These are phyloP conservation scores for Xerocomus cyaneibrunnescens DNA, from an alignment of 1,284 basidiomycete species.

Conservation along the genomic window DNA sequence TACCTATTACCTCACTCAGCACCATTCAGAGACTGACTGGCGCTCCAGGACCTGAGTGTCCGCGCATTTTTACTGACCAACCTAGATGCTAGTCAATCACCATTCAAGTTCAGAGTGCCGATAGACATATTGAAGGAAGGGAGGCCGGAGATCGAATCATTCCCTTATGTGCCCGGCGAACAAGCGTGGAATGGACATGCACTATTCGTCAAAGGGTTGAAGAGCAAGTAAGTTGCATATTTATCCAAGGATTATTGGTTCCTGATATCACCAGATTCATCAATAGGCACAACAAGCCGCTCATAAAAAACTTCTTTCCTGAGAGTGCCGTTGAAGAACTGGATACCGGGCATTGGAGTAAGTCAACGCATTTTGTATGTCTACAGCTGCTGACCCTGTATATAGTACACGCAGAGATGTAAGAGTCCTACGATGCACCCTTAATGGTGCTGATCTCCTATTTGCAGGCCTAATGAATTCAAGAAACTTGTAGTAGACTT, in stretches of 20 bases:
- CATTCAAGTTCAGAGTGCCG: conserved; percentile 70
- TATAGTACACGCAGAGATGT: conserved; percentile 63
- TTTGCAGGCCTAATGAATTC: conserved; percentile 47
- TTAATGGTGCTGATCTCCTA: neutral
- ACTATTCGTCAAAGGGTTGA: conserved; percentile 77
- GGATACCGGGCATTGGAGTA: conserved; percentile 72
- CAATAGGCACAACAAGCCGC: conserved; percentile 60
- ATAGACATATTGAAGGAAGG: conserved; percentile 61
- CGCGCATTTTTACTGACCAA: conserved; percentile 86
- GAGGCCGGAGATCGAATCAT: conserved; percentile 69
- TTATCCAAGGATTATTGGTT: neutral
- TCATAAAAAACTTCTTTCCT: conserved; percentile 69
- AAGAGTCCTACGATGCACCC: conserved; percentile 11
- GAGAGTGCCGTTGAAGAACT: conserved; percentile 52
- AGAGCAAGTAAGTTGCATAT: conserved; percentile 58
- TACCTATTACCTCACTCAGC: conserved; percentile 24
- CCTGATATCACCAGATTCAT: conserved; percentile 53
- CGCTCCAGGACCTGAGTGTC: conserved; percentile 58
- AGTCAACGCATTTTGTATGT: conserved; percentile 5
- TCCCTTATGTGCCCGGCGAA: conserved; percentile 67
- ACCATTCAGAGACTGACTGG: conserved; percentile 3
- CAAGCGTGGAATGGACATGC: conserved; percentile 59
- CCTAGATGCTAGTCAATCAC: conserved; percentile 43
- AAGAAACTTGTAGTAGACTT: conserved; percentile 44
- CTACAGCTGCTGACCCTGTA: conserved; percentile 1